Percentiles rank a stretch among this genome's conserved stretches.
phyloP scores from a whole-genome alignment of 2,329 filamentous ascomycete genomes.

The Colletotrichum sp. region DNA sequence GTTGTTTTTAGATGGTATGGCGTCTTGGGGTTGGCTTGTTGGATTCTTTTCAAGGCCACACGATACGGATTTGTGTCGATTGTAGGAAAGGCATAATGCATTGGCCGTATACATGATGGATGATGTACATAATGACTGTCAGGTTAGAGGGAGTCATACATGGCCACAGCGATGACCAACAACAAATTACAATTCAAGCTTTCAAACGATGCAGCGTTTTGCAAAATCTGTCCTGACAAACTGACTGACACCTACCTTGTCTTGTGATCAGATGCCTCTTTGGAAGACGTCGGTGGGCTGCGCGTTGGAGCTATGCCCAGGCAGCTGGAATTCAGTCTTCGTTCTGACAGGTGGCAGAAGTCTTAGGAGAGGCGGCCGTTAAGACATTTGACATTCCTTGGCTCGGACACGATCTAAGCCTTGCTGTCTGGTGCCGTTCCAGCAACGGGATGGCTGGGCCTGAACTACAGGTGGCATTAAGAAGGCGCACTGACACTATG shows the following conservation, averaged over 20 bases:
- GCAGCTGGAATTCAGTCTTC: not conserved
- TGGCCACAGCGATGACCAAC: not conserved
- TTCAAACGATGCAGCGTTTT: not conserved
- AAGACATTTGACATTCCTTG: not conserved
- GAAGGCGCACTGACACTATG: not conserved
- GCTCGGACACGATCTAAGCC: not conserved
- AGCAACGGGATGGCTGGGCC: not conserved
- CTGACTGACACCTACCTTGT: not conserved
- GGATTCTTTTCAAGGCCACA: conserved; percentile 6
- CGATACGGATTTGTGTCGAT: conserved; percentile 1
- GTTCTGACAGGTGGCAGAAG: not conserved
- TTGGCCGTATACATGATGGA: conserved; percentile 16
- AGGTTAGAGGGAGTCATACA: conserved; percentile 18
- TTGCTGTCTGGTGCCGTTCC: not conserved
- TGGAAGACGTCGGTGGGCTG: not conserved
- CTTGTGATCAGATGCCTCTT: not conserved
- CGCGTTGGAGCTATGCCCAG: not conserved
- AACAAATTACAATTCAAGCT: conserved; percentile 1
- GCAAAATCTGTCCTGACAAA: not conserved
- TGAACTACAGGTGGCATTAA: not conserved
- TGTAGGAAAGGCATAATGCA: conserved; percentile 19
- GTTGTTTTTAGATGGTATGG: conserved; percentile 12
- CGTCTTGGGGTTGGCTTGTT: conserved; percentile 19
- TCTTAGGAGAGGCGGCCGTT: not conserved
- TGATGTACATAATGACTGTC: conserved; percentile 21